phyloP scores from a whole-genome alignment of 495 filamentous ascomycete species.

The Podospora pseudopauciseta region DNA sequence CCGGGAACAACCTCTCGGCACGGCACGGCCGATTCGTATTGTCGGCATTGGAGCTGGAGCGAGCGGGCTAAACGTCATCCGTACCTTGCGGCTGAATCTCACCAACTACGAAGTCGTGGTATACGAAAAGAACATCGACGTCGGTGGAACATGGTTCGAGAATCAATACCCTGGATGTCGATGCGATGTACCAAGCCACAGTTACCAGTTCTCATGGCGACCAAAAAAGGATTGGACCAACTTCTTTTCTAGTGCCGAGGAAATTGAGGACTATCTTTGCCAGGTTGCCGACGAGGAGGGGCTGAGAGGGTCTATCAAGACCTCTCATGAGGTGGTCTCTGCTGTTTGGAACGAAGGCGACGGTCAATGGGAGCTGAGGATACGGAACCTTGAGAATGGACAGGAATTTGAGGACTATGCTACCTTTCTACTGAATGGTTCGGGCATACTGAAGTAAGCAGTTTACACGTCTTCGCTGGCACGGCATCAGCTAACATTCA shows the following conservation, averaged over 20 bases:
- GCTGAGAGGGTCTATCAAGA: conserved; percentile 51
- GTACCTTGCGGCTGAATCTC: conserved; percentile 41
- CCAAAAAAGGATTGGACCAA: conserved; percentile 56
- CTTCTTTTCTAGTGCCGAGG: conserved; percentile 53
- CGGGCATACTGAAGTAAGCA: conserved; percentile 55
- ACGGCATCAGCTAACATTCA: neutral
- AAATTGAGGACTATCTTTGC: conserved; percentile 59
- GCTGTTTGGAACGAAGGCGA: conserved; percentile 43
- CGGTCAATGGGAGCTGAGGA: conserved; percentile 49
- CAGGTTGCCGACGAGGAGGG: conserved; percentile 53
- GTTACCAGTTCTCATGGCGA: conserved; percentile 56
- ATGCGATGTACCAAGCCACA: conserved; percentile 55
- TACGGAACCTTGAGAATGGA: conserved; percentile 46
- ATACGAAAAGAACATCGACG: conserved; percentile 75
- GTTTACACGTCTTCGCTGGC: neutral
- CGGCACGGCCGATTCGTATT: conserved; percentile 44
- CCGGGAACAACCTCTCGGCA: conserved; percentile 43
- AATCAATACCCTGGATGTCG: conserved; percentile 55
- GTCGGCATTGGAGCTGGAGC: conserved; percentile 49
- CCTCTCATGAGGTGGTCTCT: conserved; percentile 36
- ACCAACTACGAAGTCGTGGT: conserved; percentile 54
- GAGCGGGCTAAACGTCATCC: conserved; percentile 47
- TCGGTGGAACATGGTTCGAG: conserved; percentile 59
- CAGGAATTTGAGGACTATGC: conserved; percentile 46
- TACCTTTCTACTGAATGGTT: conserved; percentile 56